Evolutionary conservation across 2,329 filamentous ascomycete genomes (phyloP).

Genomic region (Sporothrix brunneoviolacea): DNA sequence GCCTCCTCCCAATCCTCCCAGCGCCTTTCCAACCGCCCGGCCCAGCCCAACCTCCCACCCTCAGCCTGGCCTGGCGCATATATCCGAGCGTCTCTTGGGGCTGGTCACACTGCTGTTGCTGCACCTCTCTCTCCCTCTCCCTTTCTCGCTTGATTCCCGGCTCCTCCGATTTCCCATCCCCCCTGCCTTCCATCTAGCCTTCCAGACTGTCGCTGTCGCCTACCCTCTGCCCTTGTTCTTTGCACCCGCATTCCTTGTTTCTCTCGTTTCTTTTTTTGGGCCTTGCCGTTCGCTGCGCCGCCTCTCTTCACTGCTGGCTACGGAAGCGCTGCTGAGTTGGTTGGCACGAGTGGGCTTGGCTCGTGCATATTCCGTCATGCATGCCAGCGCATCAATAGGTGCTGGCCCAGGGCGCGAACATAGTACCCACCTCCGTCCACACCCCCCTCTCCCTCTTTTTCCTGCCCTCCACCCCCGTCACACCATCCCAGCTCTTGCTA

Average conservation of each 20-base stretch:
- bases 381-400: conserved; percentile 49
- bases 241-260: not conserved
- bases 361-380: conserved; percentile 55
- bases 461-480: conserved; percentile 22
- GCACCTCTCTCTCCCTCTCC: not conserved
- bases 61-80: no score
- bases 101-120: not conserved
- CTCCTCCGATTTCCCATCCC: not conserved
- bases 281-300: not conserved
- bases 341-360: conserved; percentile 38
- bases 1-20: no score
- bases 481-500: conserved; percentile 29
- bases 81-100: no score
- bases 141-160: not conserved
- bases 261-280: not conserved
- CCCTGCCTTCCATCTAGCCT: not conserved
- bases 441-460: conserved; percentile 17
- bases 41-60: no score
- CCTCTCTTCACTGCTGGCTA: conserved; percentile 5
- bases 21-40: no score
- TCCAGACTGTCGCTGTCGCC: no score
- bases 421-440: conserved; percentile 22
- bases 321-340: conserved; percentile 33
- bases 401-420: conserved; percentile 35
- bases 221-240: not conserved